These are phyloP conservation scores for Phanerochaete carnosa DNA, from an alignment of 768 basidiomycete genomes.

Conservation along the genomic window DNA sequence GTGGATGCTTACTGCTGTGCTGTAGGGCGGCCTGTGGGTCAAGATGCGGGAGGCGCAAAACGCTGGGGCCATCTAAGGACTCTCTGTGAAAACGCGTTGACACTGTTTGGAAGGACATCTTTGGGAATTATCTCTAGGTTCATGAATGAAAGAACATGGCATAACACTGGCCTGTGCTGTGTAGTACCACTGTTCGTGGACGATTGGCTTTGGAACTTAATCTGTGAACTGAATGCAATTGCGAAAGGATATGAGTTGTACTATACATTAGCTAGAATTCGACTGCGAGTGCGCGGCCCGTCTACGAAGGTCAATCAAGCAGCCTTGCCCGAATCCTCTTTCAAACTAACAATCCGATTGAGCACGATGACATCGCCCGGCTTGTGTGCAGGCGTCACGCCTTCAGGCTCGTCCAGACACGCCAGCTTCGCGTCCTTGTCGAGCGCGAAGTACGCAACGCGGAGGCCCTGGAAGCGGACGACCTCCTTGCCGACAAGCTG, in stretches of 20 bases:
- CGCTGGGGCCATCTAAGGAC: background rate
- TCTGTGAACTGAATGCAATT: no score
- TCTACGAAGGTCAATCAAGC: slow-evolving; percentile 12
- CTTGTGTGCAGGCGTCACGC: slow-evolving; percentile 37
- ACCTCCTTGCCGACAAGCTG: slow-evolving; percentile 89
- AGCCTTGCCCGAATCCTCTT: slow-evolving; percentile 87
- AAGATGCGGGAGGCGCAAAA: slow-evolving; percentile 18
- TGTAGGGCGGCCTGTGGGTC: slow-evolving; percentile 28
- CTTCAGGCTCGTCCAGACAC: slow-evolving; percentile 54
- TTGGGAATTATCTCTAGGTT: no score
- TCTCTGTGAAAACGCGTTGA: no score
- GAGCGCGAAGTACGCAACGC: slow-evolving; percentile 92
- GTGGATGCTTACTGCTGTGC: background rate
- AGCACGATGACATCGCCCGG: slow-evolving; percentile 82
- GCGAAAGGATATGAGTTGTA: no score
- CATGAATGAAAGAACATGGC: no score
- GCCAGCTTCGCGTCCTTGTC: slow-evolving; percentile 81
- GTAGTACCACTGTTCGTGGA: no score
- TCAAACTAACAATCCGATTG: slow-evolving; percentile 90
- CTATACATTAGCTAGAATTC: no score
- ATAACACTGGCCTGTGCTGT: no score
- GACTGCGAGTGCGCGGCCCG: background rate
- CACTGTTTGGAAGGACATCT: no score
- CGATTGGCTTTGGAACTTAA: no score
- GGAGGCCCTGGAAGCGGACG: slow-evolving; percentile 93